Evolutionary conservation across 352 stramenopile genomes (phyloP).

Genomic region (Globisporangium spiculum): DNA sequence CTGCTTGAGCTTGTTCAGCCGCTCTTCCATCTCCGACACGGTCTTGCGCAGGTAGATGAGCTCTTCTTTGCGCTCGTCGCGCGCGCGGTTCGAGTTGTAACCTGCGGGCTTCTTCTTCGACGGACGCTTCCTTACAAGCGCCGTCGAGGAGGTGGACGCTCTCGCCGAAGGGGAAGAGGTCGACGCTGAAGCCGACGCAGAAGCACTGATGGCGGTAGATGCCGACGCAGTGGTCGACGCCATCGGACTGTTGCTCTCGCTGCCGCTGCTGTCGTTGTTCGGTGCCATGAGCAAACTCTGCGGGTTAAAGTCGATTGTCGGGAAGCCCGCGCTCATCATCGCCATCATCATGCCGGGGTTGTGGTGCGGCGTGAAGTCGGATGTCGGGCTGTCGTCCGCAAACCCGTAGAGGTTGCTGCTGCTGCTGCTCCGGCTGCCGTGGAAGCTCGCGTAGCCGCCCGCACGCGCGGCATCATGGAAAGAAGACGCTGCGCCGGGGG

Average conservation of each 20-base stretch:
- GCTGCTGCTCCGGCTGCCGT: background rate
- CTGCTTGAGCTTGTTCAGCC: conserved; percentile 29
- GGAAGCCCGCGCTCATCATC: conserved; percentile 19
- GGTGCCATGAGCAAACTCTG: conserved; percentile 15
- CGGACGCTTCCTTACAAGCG: conserved; percentile 29
- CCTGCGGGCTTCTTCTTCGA: conserved; percentile 33
- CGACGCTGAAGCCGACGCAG: conserved; percentile 16
- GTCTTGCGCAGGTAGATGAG: conserved; percentile 64
- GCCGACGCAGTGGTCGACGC: background rate
- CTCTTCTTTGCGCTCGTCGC: conserved; percentile 62
- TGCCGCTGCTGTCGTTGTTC: conserved; percentile 8
- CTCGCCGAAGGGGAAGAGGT: conserved; percentile 12
- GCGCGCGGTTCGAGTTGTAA: conserved; percentile 55
- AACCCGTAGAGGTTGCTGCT: conserved; percentile 2
- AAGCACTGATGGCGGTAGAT: background rate
- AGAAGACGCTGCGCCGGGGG: conserved; percentile 3
- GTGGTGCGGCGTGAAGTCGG: conserved; percentile 15
- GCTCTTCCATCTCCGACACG: conserved; percentile 46
- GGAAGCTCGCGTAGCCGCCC: conserved; percentile 1
- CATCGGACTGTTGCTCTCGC: background rate
- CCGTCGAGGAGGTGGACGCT: conserved; percentile 10
- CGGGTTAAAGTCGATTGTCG: conserved; percentile 16
- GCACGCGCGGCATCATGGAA: conserved; percentile 3
- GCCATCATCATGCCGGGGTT: conserved; percentile 21
- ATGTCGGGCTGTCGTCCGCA: background rate